phyloP scores from a whole-genome alignment of 2,329 filamentous ascomycete species.

The Diaporthe velutina region DNA sequence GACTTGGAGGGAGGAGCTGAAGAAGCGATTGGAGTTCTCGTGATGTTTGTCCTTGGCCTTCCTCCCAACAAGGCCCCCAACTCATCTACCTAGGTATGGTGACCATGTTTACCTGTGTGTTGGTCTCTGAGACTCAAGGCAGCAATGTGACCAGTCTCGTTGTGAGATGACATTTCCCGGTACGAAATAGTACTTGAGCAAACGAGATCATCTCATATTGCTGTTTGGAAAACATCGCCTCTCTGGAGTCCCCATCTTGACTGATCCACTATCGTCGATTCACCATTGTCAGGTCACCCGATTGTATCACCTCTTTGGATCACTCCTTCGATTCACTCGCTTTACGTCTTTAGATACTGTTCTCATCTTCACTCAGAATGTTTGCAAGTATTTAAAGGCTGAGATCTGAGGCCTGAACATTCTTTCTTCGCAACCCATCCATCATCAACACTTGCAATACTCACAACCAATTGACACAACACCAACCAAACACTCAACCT shows the following conservation, averaged over 20 bases:
- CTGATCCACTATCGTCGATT: not conserved
- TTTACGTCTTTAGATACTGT: not conserved
- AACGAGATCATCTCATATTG: not conserved
- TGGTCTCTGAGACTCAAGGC: not conserved
- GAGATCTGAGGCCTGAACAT: not conserved
- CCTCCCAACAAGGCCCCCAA: not conserved
- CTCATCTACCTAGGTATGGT: not conserved
- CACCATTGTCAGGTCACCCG: not conserved
- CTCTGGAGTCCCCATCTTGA: not conserved
- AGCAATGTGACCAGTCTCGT: not conserved
- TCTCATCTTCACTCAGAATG: not conserved
- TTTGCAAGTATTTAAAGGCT: not conserved
- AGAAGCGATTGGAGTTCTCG: not conserved
- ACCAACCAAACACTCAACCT: not conserved
- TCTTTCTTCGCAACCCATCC: too few species aligned
- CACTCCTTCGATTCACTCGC: not conserved
- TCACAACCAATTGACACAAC: not conserved
- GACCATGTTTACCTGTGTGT: not conserved
- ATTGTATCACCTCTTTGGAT: not conserved
- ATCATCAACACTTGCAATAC: not conserved
- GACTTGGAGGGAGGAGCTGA: not conserved
- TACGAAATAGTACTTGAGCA: not conserved
- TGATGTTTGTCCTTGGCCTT: not conserved
- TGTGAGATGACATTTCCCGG: not conserved
- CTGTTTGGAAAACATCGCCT: not conserved